Evolutionary conservation across 768 basidiomycete genomes (phyloP).

Genomic region (Gloeostereum incarnatum): DNA sequence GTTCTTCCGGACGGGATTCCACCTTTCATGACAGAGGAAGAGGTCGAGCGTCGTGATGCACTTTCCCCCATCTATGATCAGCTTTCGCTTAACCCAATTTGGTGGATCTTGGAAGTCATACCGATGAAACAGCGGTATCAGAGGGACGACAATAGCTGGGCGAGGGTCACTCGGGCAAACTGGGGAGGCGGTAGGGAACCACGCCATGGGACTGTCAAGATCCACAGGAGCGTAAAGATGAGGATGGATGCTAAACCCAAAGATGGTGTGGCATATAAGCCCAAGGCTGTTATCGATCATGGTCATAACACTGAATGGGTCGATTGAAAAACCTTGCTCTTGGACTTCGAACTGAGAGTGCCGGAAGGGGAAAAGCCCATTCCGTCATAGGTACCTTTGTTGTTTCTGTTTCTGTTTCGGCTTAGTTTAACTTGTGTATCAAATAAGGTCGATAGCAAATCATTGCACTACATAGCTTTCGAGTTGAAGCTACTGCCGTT

Average conservation of each 20-base stretch:
- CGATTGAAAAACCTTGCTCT: too few species aligned
- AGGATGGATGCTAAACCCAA: slow-evolving; percentile 40
- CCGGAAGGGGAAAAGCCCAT: too few species aligned
- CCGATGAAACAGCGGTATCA: slow-evolving; percentile 32
- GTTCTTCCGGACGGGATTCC: background rate
- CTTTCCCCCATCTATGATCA: slow-evolving; percentile 52
- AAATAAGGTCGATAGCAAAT: too few species aligned
- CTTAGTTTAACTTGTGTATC: too few species aligned
- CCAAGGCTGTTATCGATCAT: slow-evolving; percentile 25
- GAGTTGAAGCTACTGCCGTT: too few species aligned
- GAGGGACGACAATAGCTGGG: slow-evolving; percentile 21
- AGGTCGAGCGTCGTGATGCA: slow-evolving; percentile 55
- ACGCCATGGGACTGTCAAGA: slow-evolving; percentile 24
- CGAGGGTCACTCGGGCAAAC: slow-evolving; percentile 18
- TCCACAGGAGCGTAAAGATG: slow-evolving; percentile 42
- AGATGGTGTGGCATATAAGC: slow-evolving; percentile 24
- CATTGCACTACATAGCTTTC: too few species aligned
- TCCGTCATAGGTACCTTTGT: too few species aligned
- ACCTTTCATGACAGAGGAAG: slow-evolving; percentile 35
- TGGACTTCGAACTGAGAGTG: too few species aligned
- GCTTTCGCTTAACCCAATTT: slow-evolving; percentile 29
- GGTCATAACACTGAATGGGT: slow-evolving; percentile 24
- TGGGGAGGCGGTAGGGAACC: slow-evolving; percentile 29
- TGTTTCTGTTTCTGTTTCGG: too few species aligned
- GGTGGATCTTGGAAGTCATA: slow-evolving; percentile 66